Evolutionary conservation across 2,329 filamentous ascomycete genomes (phyloP).

Genomic region (Tothia fuscella): DNA sequence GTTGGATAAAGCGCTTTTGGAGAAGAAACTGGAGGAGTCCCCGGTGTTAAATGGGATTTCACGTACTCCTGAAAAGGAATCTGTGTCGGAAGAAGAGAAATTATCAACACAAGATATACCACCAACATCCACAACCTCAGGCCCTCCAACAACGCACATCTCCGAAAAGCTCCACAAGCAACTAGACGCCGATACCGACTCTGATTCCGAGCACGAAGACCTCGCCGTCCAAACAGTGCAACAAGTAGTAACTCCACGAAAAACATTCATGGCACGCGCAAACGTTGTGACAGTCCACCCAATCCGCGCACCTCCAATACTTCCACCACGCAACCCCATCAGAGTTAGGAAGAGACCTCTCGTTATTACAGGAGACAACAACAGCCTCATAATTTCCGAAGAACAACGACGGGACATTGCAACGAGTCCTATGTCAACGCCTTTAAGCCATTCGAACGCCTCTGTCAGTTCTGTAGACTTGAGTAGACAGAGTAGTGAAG

Average conservation of each 20-base stretch:
- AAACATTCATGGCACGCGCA: slow-evolving; percentile 8
- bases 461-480: too few relatives aligned
- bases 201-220: slow-evolving; percentile 46
- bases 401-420: too few relatives aligned
- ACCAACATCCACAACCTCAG: not conserved
- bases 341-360: slow-evolving; percentile 5
- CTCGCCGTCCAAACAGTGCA: slow-evolving; percentile 28
- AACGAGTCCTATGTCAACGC: too few relatives aligned
- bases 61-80: not conserved
- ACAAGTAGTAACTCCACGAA: slow-evolving; percentile 3
- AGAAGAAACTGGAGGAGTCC: not conserved
- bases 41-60: not conserved
- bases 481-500: too few relatives aligned
- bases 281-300: slow-evolving; percentile 9
- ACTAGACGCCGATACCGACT: slow-evolving; percentile 12
- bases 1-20: not conserved
- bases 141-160: not conserved
- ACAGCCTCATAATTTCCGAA: too few relatives aligned
- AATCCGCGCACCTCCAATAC: slow-evolving; percentile 5
- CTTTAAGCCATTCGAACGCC: too few relatives aligned
- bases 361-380: not conserved
- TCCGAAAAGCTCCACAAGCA: slow-evolving; percentile 11
- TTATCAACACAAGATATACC: not conserved
- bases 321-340: slow-evolving; percentile 12
- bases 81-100: not conserved